Conservation (phyloP, 176 grass and related monocot genomes). For the Cocos nucifera region DNA sequence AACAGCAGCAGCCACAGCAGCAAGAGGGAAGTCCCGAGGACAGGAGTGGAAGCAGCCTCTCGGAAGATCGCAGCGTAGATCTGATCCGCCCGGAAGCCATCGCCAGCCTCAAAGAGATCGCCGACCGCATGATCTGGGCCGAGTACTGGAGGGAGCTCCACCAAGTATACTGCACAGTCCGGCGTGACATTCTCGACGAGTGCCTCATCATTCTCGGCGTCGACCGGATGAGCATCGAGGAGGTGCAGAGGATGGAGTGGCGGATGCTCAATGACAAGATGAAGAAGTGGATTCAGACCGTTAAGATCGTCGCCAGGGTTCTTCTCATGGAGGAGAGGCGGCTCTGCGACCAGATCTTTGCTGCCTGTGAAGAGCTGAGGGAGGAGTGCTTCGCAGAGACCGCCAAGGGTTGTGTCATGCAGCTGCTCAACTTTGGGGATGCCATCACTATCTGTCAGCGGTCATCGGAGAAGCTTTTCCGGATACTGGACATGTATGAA, state of each 20-base stretch:
- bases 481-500: conserved; percentile 92
- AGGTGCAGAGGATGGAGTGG: conserved; percentile 89
- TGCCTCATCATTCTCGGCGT: conserved; percentile 68
- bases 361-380: conserved; percentile 39
- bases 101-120: conserved; percentile 39
- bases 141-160: conserved; percentile 59
- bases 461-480: conserved; percentile 80
- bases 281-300: conserved; percentile 91
- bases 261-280: conserved; percentile 80
- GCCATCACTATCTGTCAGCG: conserved; percentile 67
- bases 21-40: background rate
- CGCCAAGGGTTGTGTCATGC: conserved; percentile 75
- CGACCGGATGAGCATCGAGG: conserved; percentile 85
- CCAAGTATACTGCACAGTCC: conserved; percentile 66
- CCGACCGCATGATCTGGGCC: conserved; percentile 59
- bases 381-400: conserved; percentile 81
- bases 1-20: background rate
- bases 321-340: conserved; percentile 65
- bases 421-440: conserved; percentile 84
- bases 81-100: conserved; percentile 59
- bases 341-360: conserved; percentile 72
- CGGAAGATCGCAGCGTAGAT: conserved; percentile 37
- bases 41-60: background rate
- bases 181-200: conserved; percentile 72
- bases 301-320: conserved; percentile 57